Base-by-base conservation (phyloP, 805 yeast genomes). In the Candida krabiensis region DNA sequence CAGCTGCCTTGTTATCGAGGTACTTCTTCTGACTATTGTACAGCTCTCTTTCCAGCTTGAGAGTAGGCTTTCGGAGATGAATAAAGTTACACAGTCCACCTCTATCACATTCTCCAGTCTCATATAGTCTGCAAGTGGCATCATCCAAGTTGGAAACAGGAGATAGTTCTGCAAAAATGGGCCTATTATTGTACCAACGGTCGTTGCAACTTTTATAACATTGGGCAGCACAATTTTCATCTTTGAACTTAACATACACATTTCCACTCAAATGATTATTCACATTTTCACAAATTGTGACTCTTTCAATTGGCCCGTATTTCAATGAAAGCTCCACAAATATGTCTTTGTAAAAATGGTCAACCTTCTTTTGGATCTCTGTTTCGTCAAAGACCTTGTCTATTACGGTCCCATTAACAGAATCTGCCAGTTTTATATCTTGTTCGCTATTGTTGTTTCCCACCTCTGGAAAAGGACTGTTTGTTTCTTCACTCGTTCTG, bases 51-150 rank as follows among this genome's bases (percentile, higher is more conserved):
- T 50, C 52, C 4, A 57, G 28, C 4, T 22, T 37, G 5, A 53
- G 53, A 2, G 75, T 56, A 0, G 95, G 87, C 26, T 70, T 61
- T 50, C 80, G 70, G 3, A 82, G 71, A 60, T 90, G 98, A 75
- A 88, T 83, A 60, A 86, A 89, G 60, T 90, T 90, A 63, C 98
- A 90, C 53, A 76, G 74, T 22, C 81, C 85, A 2, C 89, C 91
- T 56, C 97, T 73, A n/a, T 71, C 75, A 56, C 98, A 90, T 11
- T 64, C 66, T 17, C 70, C 62, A 2, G 69, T 61, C 26, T 81
- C 86, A 53, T 83, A 82, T 29, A 83, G 83, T 28, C 86, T 69
- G 56, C 98, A 90, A 38, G 77, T 71, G 9, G 95, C 84, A 38
- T 83, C 93, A 30, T 71, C 67, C 49, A 86, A 77, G 53, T 74